Percentiles rank a stretch among this genome's conserved stretches.
phyloP scores from a whole-genome alignment of 106 monocot species.

The Phalaenopsis equestris region DNA sequence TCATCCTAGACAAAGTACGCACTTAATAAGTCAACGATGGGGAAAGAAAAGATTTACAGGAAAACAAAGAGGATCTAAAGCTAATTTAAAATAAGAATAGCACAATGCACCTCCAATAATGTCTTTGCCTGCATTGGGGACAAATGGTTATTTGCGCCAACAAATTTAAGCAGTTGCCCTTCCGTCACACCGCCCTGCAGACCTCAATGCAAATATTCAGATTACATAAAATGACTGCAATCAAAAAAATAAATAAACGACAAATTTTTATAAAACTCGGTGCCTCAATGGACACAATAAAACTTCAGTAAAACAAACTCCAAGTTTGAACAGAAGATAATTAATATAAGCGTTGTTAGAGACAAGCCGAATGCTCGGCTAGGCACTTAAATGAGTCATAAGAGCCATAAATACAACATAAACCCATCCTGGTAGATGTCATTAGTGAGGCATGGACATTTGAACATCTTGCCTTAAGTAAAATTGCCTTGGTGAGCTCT shows the following conservation, averaged over 20 bases:
- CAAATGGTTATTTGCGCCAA: conserved; percentile 80
- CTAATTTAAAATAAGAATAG: background rate
- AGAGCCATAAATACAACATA: background rate
- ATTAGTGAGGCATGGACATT: background rate
- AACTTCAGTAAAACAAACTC: background rate
- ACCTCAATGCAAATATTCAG: conserved; percentile 36
- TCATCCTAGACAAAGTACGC: conserved; percentile 62
- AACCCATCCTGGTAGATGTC: background rate
- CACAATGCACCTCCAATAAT: conserved; percentile 57
- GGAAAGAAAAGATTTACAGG: conserved; percentile 1
- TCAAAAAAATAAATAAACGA: background rate
- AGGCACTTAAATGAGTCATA: background rate
- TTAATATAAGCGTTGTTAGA: background rate
- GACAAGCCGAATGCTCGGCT: background rate
- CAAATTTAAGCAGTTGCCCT: conserved; percentile 89
- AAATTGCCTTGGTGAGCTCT: background rate
- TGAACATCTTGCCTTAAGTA: background rate
- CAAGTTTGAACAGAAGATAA: background rate
- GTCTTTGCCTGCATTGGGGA: conserved; percentile 64
- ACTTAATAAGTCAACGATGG: background rate
- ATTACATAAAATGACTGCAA: background rate
- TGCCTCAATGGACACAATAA: background rate
- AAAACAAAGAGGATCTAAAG: conserved; percentile 3
- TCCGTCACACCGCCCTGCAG: conserved; percentile 97
- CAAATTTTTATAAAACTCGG: background rate